A percentile compares a stretch with the other conserved stretches of the same genome.
phyloP scores from a whole-genome alignment of 2,329 filamentous ascomycete genomes.

The Monosporascus ibericus region DNA sequence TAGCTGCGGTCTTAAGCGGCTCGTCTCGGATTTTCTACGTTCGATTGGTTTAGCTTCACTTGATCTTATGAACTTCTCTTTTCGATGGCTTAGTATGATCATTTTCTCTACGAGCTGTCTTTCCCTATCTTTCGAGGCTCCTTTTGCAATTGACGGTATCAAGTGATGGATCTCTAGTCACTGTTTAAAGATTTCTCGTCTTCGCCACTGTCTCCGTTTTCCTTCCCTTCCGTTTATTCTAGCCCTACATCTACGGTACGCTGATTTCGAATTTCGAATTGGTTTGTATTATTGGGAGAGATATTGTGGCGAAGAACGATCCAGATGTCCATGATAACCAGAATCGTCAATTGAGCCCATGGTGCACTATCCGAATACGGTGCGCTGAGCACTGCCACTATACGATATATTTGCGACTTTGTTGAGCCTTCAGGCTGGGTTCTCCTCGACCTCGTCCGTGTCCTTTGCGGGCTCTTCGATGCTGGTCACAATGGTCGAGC shows the following conservation, averaged over 20 bases:
- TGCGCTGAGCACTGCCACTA: not conserved
- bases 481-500: constrained; percentile 23
- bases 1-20: not conserved
- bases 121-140: not conserved
- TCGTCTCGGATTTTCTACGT: not conserved
- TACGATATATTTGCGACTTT: not conserved
- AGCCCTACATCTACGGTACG: not conserved
- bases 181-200: not conserved
- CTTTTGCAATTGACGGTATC: too few relatives aligned
- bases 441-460: not conserved
- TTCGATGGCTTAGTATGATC: too few relatives aligned
- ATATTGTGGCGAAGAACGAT: not conserved
- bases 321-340: not conserved
- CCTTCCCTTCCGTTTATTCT: not conserved
- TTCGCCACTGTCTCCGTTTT: not conserved
- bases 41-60: not conserved
- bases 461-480: not conserved
- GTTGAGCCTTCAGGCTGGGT: too few relatives aligned
- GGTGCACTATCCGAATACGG: not conserved
- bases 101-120: not conserved
- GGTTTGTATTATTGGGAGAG: not conserved
- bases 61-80: not conserved
- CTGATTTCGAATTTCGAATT: not conserved
- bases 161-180: not conserved
- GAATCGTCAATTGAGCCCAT: not conserved